Base-by-base conservation (phyloP, 1,284 basidiomycete genomes). In the Volvariella volvacea region DNA sequence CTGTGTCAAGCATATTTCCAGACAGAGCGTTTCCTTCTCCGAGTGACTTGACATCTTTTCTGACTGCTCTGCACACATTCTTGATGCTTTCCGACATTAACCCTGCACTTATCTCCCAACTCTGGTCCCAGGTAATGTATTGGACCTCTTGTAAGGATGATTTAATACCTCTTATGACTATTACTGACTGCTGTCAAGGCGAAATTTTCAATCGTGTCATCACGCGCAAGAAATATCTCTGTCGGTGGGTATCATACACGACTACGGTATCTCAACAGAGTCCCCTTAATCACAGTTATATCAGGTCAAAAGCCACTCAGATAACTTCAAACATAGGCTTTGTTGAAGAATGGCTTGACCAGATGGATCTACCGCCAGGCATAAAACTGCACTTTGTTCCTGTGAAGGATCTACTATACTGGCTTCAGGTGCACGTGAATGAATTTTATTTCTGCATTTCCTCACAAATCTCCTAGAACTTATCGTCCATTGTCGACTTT, bases 201-300 rank as follows among this genome's bases (percentile, higher is more conserved):
- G 95, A 99, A 67, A 76, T 92, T 22, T 99, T 98, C 70, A 99
- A 99, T 64, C 84, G 94, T 22, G 78, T 97, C 31, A 67, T 97
- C 22, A 90, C 88, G 2, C 76, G 92, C 43, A 93, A 92, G 65
- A 95, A 93, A 60, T 95, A 92, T 59, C 68, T 98, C 0, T 98
- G 95, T 64, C 79, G 95, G 71, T 91, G 71, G 48, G 66, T 55
- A 4, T 30, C 36, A 28, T 28, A 28, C 6, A n/a, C n/a, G n/a
- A n/a, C n/a, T n/a, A n/a, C n/a, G n/a, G n/a, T n/a, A n/a, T n/a
- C n/a, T n/a, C n/a, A n/a, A n/a, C n/a, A n/a, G n/a, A n/a, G n/a
- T n/a, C n/a, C n/a, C n/a, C n/a, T n/a, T n/a, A n/a, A n/a, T n/a
- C n/a, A n/a, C n/a, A n/a, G n/a, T n/a, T n/a, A n/a, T n/a, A n/a